Evolutionary conservation across 106 monocot species (phyloP).

Genomic region (Alisma plantagoaquatica): DNA sequence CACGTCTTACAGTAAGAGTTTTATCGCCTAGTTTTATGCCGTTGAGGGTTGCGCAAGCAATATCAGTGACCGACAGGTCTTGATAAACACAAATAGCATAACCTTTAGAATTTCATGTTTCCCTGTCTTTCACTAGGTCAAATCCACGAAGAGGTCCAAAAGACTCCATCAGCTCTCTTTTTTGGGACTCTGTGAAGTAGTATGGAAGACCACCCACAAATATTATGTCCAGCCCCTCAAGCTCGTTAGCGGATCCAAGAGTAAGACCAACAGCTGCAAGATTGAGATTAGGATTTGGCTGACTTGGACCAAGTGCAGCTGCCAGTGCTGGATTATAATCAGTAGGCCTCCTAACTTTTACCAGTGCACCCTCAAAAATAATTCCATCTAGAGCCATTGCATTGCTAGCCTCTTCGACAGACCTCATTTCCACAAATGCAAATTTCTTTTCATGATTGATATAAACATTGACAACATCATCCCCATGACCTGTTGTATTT

Average conservation of each 20-base stretch:
- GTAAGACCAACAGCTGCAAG: slow-evolving; percentile 36
- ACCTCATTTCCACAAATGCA: slow-evolving; percentile 2
- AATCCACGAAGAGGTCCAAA: slow-evolving; percentile 71
- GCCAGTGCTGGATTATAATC: slow-evolving; percentile 59
- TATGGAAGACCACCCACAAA: slow-evolving; percentile 49
- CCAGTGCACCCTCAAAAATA: slow-evolving; percentile 42
- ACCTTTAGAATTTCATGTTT: too few relatives aligned
- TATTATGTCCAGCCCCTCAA: slow-evolving; percentile 40
- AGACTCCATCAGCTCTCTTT: slow-evolving; percentile 43
- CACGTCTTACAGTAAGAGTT: slow-evolving; percentile 81
- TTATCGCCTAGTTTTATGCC: slow-evolving; percentile 96
- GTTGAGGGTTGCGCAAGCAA: slow-evolving; percentile 94
- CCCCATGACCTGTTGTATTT: not conserved
- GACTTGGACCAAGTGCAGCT: slow-evolving; percentile 37
- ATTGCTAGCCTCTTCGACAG: too few relatives aligned
- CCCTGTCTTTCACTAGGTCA: slow-evolving; percentile 87
- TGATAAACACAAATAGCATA: slow-evolving; percentile 79
- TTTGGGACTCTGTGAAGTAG: slow-evolving; percentile 49
- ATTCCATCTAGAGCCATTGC: slow-evolving; percentile 1
- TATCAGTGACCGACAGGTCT: slow-evolving; percentile 71
- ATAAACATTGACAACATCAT: slow-evolving; percentile 5
- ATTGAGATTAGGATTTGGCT: slow-evolving; percentile 38
- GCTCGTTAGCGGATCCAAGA: slow-evolving; percentile 34
- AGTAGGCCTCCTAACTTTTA: slow-evolving; percentile 74
- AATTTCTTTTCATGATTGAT: slow-evolving; percentile 3